phyloP scores from a whole-genome alignment of 495 filamentous ascomycete genomes.

The Evernia prunastri region DNA sequence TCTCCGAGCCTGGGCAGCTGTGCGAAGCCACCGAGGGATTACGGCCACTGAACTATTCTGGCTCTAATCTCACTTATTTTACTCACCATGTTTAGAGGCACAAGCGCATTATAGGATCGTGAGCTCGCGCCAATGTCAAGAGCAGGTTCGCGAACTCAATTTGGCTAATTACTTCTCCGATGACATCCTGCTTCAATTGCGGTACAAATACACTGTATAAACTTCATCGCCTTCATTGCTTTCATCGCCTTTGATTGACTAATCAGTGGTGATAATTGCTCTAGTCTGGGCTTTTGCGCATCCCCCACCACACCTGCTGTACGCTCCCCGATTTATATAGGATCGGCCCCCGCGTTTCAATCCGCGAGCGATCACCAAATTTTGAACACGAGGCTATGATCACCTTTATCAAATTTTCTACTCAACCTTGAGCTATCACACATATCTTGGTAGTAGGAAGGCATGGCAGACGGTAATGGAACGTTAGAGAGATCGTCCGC shows the following conservation, averaged over 20 bases:
- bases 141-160: neutral
- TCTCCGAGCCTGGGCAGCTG: neutral
- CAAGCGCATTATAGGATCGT: neutral
- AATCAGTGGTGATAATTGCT: neutral
- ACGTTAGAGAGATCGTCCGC: neutral
- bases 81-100: neutral
- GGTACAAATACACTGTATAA: neutral
- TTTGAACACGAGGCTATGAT: slow-evolving; percentile 1
- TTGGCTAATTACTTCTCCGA: neutral
- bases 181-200: neutral
- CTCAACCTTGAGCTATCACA: neutral
- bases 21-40: slow-evolving; percentile 1
- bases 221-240: neutral
- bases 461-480: neutral
- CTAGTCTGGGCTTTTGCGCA: neutral
- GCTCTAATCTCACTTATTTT: neutral
- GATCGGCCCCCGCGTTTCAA: neutral
- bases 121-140: neutral
- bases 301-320: neutral
- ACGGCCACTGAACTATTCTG: neutral
- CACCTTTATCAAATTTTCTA: neutral
- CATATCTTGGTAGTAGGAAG: neutral
- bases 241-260: slow-evolving; percentile 7
- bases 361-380: neutral
- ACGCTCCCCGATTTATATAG: neutral